These are phyloP conservation scores for Anthoceros angustus DNA, from an alignment of 225 moss, liverwort and hornwort species.

Conservation along the genomic window DNA sequence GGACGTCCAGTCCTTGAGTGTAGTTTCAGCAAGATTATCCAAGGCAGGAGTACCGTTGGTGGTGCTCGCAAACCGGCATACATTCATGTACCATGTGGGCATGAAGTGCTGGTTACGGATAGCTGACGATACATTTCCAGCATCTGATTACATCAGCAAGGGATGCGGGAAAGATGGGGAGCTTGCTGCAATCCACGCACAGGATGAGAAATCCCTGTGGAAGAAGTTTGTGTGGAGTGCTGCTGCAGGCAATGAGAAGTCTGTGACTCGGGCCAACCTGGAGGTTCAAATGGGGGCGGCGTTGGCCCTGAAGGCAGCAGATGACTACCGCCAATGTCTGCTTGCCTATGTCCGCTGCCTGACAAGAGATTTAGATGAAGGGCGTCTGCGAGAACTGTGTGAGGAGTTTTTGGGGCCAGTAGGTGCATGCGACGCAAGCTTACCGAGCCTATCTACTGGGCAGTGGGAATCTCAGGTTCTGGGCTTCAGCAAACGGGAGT, in stretches of 20 bases:
- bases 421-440: conserved; percentile 13
- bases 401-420: conserved; percentile 75
- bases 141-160: conserved; percentile 51
- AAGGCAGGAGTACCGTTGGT: conserved; percentile 72
- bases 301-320: conserved; percentile 50
- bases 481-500: conserved; percentile 69
- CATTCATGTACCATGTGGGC: conserved; percentile 74
- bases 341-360: conserved; percentile 76
- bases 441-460: no score
- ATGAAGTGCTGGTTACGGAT: conserved; percentile 85
- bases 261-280: conserved; percentile 63
- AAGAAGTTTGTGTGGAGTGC: conserved; percentile 23
- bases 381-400: conserved; percentile 84
- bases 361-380: conserved; percentile 71
- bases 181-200: conserved; percentile 43
- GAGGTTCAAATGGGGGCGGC: conserved; percentile 80
- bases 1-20: conserved; percentile 47
- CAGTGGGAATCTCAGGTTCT: conserved; percentile 57
- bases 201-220: conserved; percentile 21
- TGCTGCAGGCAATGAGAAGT: conserved; percentile 40
- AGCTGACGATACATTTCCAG: conserved; percentile 69
- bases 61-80: conserved; percentile 78
- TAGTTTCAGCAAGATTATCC: conserved; percentile 75
- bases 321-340: conserved; percentile 65
- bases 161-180: conserved; percentile 49